Conservation (phyloP, 306 rosid species). For the Cajanus cajan region DNA sequence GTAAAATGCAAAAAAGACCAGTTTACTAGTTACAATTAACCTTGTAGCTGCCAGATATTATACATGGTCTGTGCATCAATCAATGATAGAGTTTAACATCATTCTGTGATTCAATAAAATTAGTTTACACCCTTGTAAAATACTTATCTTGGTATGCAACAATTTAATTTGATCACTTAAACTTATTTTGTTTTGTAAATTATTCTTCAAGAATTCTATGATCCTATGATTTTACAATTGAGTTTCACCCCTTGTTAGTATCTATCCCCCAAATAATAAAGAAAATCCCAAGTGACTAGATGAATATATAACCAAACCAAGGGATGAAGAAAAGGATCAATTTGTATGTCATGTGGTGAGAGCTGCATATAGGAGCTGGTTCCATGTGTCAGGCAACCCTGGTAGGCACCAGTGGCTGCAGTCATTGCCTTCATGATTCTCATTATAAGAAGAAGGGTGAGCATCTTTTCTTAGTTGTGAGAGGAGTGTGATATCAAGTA, state of each 20-base stretch:
- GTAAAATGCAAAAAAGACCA: background rate
- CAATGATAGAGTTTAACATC: conserved; percentile 7
- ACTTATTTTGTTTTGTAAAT: conserved; percentile 20
- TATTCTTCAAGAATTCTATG: conserved; percentile 35
- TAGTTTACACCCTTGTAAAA: background rate
- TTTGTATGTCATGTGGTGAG: conserved; percentile 44
- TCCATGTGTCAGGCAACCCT: conserved; percentile 96
- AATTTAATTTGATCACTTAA: conserved; percentile 19
- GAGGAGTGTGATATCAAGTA: conserved; percentile 84
- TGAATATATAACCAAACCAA: conserved; percentile 24
- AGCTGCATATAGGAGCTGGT: conserved; percentile 81
- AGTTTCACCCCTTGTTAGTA: conserved; percentile 24
- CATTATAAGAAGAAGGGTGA: conserved; percentile 77
- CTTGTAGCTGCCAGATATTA: background rate
- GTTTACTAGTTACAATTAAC: background rate
- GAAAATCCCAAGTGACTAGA: conserved; percentile 21
- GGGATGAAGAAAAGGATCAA: conserved; percentile 24
- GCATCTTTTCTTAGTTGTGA: conserved; percentile 90
- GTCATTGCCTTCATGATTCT: conserved; percentile 66
- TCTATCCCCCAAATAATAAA: conserved; percentile 30
- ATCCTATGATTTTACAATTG: conserved; percentile 49
- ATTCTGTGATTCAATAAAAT: conserved; percentile 20
- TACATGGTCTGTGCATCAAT: conserved; percentile 24
- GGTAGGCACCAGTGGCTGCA: conserved; percentile 99
- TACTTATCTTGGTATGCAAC: conserved; percentile 28